Evolutionary conservation across 176 grass and related monocot genomes (phyloP).

Genomic region (Oryza nivara): DNA sequence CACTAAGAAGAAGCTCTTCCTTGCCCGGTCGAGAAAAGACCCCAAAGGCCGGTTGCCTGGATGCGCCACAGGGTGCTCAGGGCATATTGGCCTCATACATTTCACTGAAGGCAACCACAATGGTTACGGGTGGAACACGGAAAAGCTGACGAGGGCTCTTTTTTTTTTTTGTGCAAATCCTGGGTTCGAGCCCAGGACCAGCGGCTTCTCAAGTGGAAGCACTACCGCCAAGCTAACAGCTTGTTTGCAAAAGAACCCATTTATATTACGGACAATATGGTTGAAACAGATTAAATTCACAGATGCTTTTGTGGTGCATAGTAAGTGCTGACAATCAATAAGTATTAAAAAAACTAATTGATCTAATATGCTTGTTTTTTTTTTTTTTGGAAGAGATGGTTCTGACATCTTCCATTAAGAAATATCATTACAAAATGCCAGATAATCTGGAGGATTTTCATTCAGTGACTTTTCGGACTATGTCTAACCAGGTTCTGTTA

Average conservation of each 20-base stretch:
- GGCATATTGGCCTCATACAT: too few relatives aligned
- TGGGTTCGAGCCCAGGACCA: too few relatives aligned
- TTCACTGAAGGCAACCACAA: too few relatives aligned
- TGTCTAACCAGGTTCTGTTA: slow-evolving; percentile 15
- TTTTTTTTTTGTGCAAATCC: too few relatives aligned
- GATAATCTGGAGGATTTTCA: slow-evolving; percentile 4
- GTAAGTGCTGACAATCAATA: not conserved
- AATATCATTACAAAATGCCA: slow-evolving; percentile 4
- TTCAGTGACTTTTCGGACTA: not conserved
- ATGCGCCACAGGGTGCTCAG: too few relatives aligned
- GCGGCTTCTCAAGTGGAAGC: too few relatives aligned
- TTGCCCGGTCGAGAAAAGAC: too few relatives aligned
- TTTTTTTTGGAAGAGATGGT: not conserved
- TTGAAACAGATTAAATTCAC: not conserved
- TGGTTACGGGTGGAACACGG: too few relatives aligned
- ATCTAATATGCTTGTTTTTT: not conserved
- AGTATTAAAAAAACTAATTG: not conserved
- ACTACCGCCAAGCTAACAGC: too few relatives aligned
- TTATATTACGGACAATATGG: not conserved
- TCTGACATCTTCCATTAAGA: not conserved
- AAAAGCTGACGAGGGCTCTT: too few relatives aligned
- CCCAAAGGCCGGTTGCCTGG: too few relatives aligned
- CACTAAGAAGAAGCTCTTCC: too few relatives aligned
- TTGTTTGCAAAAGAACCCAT: not conserved
- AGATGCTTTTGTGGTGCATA: not conserved